Conservation (phyloP, 2,329 filamentous ascomycete species). For the Epichloe brachyelytri region DNA sequence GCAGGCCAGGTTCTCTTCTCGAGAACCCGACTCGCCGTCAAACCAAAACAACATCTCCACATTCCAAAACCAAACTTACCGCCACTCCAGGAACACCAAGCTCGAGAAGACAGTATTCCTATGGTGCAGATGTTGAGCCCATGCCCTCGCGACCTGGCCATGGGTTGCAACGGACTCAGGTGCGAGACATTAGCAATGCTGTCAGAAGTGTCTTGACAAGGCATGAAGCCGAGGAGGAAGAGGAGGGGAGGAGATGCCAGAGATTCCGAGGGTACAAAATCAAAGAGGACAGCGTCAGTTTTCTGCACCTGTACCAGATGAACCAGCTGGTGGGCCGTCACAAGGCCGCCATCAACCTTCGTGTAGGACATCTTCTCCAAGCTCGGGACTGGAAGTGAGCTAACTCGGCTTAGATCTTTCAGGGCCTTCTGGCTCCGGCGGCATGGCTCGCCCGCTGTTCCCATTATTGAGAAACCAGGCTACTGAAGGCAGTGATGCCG, state of each 20-base stretch:
- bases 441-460: background rate
- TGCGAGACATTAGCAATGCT: conserved; percentile 16
- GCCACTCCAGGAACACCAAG: conserved; percentile 19
- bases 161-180: conserved; percentile 7
- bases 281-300: background rate
- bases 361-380: background rate
- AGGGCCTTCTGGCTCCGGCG: background rate
- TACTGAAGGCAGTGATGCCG: conserved; percentile 14
- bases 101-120: conserved; percentile 24
- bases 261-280: background rate
- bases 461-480: background rate
- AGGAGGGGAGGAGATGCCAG: conserved; percentile 7
- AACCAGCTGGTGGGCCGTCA: conserved; percentile 7
- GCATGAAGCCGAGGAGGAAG: conserved; percentile 4
- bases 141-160: conserved; percentile 11
- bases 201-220: conserved; percentile 16
- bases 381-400: background rate
- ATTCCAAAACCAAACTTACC: conserved; percentile 15
- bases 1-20: conserved; percentile 3
- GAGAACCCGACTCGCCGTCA: conserved; percentile 6
- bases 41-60: conserved; percentile 1
- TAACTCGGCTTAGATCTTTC: conserved; percentile 4
- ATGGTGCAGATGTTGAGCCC: conserved; percentile 25
- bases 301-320: conserved; percentile 10
- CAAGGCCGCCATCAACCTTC: conserved; percentile 1